Percentiles rank a stretch among this genome's conserved stretches.
Conservation (phyloP, 352 stramenopile genomes). For the Phytophthora crassamura region DNA sequence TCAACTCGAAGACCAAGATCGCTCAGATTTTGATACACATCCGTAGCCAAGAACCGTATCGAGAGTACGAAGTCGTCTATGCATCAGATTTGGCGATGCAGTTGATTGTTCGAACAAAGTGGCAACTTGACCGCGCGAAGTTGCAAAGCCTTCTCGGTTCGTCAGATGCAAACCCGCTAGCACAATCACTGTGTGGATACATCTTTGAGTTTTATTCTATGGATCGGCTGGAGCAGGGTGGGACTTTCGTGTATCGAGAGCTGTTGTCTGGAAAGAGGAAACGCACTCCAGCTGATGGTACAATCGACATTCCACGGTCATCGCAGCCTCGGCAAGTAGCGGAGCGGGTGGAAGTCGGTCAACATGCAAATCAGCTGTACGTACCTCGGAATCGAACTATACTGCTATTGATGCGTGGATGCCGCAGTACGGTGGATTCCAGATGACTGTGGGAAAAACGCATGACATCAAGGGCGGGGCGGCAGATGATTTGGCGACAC, state of each 20-base stretch:
- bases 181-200: conserved; percentile 40
- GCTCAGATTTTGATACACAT: conserved; percentile 48
- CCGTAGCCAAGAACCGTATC: conserved; percentile 40
- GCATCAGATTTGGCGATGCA: conserved; percentile 43
- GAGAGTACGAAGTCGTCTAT: conserved; percentile 32
- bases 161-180: conserved; percentile 37
- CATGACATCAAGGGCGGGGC: conserved; percentile 31
- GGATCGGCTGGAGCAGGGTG: conserved; percentile 40
- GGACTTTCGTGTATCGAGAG: conserved; percentile 30
- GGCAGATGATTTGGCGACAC: conserved; percentile 38
- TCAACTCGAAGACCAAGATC: conserved; percentile 38
- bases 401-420: conserved; percentile 44
- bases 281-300: conserved; percentile 13
- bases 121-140: conserved; percentile 21
- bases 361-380: conserved; percentile 21
- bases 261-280: conserved; percentile 31
- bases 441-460: conserved; percentile 39
- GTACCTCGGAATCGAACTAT: conserved; percentile 39
- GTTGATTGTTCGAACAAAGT: conserved; percentile 46
- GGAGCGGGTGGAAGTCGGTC: conserved; percentile 24
- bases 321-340: conserved; percentile 23
- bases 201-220: conserved; percentile 46
- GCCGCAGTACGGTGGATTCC: conserved; percentile 36
- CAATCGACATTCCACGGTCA: conserved; percentile 31
- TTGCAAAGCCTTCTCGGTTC: conserved; percentile 43